phyloP scores from a whole-genome alignment of 2,329 filamentous ascomycete genomes.

The Epichloe glyceriae region DNA sequence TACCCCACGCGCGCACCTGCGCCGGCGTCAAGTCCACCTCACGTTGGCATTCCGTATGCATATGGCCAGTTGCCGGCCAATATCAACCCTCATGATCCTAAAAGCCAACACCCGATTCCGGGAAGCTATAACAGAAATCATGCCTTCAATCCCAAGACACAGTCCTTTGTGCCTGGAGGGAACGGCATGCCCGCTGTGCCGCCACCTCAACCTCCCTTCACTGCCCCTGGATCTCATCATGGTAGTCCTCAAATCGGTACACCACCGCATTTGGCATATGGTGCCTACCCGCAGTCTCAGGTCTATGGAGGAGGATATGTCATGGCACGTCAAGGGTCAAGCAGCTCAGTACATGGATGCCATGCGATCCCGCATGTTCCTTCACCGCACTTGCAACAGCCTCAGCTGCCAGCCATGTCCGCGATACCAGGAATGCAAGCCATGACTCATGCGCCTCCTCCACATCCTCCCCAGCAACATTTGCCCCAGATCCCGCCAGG shows the following conservation, averaged over 20 bases:
- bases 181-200: constrained; percentile 36
- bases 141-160: constrained; percentile 86
- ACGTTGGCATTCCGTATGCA: constrained; percentile 45
- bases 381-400: constrained; percentile 18
- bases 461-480: constrained; percentile 17
- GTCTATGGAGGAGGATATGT: constrained; percentile 36
- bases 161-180: constrained; percentile 67
- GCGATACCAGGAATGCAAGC: constrained; percentile 12
- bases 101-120: constrained; percentile 69
- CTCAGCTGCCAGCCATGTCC: constrained; percentile 8
- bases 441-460: constrained; percentile 24
- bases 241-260: constrained; percentile 41
- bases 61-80: constrained; percentile 68
- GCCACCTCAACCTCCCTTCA: constrained; percentile 34
- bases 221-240: constrained; percentile 34
- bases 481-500: constrained; percentile 28
- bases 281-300: constrained; percentile 34
- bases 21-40: constrained; percentile 17
- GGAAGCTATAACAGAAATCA: constrained; percentile 68
- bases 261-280: constrained; percentile 37
- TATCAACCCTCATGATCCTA: constrained; percentile 55
- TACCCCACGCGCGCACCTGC: constrained; percentile 19
- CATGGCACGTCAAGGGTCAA: constrained; percentile 45
- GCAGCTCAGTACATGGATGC: constrained; percentile 39
- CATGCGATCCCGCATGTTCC: constrained; percentile 27